phyloP scores from a whole-genome alignment of 2,329 filamentous ascomycete species.

The Epichloe festucae region DNA sequence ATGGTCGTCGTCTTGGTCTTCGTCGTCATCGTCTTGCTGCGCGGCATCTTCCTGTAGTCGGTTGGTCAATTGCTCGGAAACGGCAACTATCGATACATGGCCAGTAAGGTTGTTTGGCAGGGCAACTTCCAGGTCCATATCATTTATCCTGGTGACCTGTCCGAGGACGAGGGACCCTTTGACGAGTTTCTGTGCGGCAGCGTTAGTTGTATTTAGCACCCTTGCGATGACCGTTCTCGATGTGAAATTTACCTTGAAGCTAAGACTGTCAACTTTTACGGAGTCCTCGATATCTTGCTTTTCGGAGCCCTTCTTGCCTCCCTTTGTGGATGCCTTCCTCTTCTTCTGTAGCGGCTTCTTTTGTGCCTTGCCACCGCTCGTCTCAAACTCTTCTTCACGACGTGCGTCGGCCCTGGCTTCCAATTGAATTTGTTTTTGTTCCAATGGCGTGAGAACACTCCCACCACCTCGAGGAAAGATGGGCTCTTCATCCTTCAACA shows the following conservation, averaged over 20 bases:
- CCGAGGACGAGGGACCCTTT: constrained; percentile 81
- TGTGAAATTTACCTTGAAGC: constrained; percentile 57
- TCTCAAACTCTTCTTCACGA: constrained; percentile 63
- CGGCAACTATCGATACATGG: constrained; percentile 80
- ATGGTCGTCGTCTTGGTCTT: constrained; percentile 20
- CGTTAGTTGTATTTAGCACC: constrained; percentile 12
- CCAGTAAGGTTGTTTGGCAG: constrained; percentile 89
- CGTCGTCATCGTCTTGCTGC: constrained; percentile 40
- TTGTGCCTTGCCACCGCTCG: constrained; percentile 27
- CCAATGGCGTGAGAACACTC: constrained; percentile 79
- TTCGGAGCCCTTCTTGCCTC: constrained; percentile 38
- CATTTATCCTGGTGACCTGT: constrained; percentile 69
- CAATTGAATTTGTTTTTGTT: constrained; percentile 91
- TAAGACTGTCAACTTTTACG: constrained; percentile 73
- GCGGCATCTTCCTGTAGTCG: constrained; percentile 57
- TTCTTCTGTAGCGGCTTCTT: constrained; percentile 38
- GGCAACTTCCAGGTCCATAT: constrained; percentile 65
- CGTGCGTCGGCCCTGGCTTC: constrained; percentile 86
- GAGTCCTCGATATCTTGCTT: constrained; percentile 32
- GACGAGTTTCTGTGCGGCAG: constrained; percentile 51
- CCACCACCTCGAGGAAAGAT: constrained; percentile 88
- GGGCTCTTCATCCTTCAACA: constrained; percentile 65
- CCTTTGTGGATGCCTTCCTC: constrained; percentile 39
- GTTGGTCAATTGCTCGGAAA: constrained; percentile 67
- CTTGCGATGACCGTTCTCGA: background rate